Evolutionary conservation across 2,329 filamentous ascomycete genomes (phyloP).

Genomic region (Chaetomium sp.): DNA sequence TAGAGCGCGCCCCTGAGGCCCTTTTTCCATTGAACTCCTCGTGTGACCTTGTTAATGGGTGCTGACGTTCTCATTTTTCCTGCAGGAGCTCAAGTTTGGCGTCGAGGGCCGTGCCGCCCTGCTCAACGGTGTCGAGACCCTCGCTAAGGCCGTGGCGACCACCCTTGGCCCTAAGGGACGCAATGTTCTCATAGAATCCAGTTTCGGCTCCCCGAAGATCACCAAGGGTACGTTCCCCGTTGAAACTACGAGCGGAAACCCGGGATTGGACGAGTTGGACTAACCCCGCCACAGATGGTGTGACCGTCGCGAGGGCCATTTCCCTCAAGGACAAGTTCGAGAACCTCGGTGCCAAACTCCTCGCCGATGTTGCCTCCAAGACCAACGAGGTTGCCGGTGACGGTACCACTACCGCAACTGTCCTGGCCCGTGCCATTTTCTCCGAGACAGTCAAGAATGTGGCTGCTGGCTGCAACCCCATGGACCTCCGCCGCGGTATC

Average conservation of each 20-base stretch:
- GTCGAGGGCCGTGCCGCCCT: constrained; percentile 87
- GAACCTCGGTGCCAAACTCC: constrained; percentile 92
- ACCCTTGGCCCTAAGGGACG: constrained; percentile 96
- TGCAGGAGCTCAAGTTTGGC: constrained; percentile 93
- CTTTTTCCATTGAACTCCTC: not conserved
- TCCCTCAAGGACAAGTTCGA: constrained; percentile 98
- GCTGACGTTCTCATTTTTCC: constrained; percentile 26
- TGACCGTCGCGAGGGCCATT: constrained; percentile 84
- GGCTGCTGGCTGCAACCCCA: constrained; percentile 97
- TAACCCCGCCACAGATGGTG: constrained; percentile 57
- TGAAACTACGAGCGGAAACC: not conserved
- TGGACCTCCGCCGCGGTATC: constrained; percentile 95
- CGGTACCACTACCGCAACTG: constrained; percentile 95
- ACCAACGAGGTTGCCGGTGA: constrained; percentile 99
- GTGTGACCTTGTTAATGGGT: constrained; percentile 10
- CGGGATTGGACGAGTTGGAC: not conserved
- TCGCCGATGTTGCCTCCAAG: constrained; percentile 98
- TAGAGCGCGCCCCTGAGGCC: too few species aligned
- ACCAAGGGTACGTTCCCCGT: constrained; percentile 68
- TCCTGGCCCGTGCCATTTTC: constrained; percentile 96
- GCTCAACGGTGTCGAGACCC: constrained; percentile 89
- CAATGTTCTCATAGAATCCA: constrained; percentile 97
- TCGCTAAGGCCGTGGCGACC: constrained; percentile 91
- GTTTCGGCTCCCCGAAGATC: constrained; percentile 98
- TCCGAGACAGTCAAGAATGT: constrained; percentile 99